Base-by-base conservation (phyloP, 73 alveolate genomes). In the Paramecium sexaurelia region DNA sequence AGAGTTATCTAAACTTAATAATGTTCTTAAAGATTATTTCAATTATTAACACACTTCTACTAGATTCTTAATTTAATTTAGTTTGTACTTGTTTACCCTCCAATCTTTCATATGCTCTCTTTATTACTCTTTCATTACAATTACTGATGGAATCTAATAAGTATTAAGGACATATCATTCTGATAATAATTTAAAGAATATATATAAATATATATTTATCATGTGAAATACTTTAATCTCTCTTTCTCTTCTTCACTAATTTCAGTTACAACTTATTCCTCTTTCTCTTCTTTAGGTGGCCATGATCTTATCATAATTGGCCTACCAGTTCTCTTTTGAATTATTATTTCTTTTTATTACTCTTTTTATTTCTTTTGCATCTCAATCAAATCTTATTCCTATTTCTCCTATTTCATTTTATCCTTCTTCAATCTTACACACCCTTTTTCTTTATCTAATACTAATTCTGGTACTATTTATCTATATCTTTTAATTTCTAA, bases 281-380 rank as follows among this genome's bases (percentile, higher is more conserved):
- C 83, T 32, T 61, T 61, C 26, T 61, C 83, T 73, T 73, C 37
- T 39, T 73, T 36, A 13, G 87, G 87, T 73, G 87, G 87, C 87
- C 87, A 73, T 73, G 87, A 73, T 73, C 87, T 73, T 0, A 73
- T 39, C 87, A 73, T 73, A 0, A 73, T 73, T 10, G 87, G 87
- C 35, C 87, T 73, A 3, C 67, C 87, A 20, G 0, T 13, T 36
- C 87, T 0, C 19, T 36, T 39, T 33, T 73, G 17, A 39, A 73
- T 39, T 11, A 39, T 73, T 11, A 73, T 36, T 36, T 73, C 87
- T 73, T 32, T 73, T 39, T 73, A 73, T 73, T 73, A 20, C 15
- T 73, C 87, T 33, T 73, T 8, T 10, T 73, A 73, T 33, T 73
- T 73, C 17, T 39, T 73, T 32, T 73, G 11, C 43, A 27, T 20